These are phyloP conservation scores for Sapria himalayana DNA, from an alignment of 345 rosid genomes.

Conservation along the genomic window DNA sequence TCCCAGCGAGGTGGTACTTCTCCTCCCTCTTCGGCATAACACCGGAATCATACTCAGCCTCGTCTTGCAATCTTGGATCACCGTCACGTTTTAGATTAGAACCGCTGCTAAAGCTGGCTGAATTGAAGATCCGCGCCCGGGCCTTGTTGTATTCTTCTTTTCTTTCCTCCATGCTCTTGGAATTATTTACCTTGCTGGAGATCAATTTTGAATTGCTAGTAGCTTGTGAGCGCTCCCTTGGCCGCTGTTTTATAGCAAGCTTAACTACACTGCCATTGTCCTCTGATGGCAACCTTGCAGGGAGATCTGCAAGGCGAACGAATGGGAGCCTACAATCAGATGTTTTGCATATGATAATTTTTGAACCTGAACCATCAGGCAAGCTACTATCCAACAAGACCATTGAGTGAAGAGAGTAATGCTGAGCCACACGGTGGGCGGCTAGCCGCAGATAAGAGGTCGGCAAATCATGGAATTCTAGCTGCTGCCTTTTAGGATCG, in stretches of 20 bases:
- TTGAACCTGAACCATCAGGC: constrained; percentile 47
- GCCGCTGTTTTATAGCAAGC: constrained; percentile 69
- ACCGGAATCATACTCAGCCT: constrained; percentile 15
- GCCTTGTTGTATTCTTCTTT: constrained; percentile 69
- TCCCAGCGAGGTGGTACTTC: constrained; percentile 19
- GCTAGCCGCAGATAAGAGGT: constrained; percentile 65
- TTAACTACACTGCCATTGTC: constrained; percentile 28
- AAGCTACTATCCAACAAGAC: constrained; percentile 42
- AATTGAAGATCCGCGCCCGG: constrained; percentile 57
- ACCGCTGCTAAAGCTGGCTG: constrained; percentile 17
- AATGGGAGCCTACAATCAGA: constrained; percentile 33
- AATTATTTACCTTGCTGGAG: constrained; percentile 23
- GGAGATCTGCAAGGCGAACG: constrained; percentile 56
- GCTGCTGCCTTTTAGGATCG: constrained; percentile 38
- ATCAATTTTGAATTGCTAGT: constrained; percentile 16
- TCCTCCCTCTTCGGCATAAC: constrained; percentile 26
- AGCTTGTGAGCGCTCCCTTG: constrained; percentile 25
- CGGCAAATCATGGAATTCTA: constrained; percentile 65
- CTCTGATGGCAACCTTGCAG: constrained; percentile 41
- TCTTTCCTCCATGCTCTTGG: constrained; percentile 67
- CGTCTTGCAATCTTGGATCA: constrained; percentile 28
- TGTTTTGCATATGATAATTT: constrained; percentile 53
- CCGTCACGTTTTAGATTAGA: constrained; percentile 20
- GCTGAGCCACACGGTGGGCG: constrained; percentile 78
- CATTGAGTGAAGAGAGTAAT: constrained; percentile 63